Evolutionary conservation across 1,284 basidiomycete genomes (phyloP), one percentile per base, ranked within the genome.

Genomic region (Anthracocystis setariae): DNA sequence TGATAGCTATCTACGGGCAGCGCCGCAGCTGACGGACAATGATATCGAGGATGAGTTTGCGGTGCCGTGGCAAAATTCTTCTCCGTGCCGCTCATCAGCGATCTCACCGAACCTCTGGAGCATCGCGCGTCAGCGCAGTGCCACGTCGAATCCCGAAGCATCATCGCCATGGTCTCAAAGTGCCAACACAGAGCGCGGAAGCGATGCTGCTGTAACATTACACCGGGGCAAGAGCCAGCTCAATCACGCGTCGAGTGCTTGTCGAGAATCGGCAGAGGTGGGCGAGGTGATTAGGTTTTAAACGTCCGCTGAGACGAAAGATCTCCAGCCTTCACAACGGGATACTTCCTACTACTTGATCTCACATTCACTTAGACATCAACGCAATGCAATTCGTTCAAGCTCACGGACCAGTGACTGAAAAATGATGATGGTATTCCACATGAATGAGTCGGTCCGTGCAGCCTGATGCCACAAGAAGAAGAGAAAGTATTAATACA

Each of bases 261-360:
- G 21, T 3, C 42, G 49, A 4, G 45, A 53, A 20, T 65, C 55
- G 32, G 38, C 33, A 1, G 40, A 52, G 33, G 57, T 51, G 1
- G 58, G 47, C 38, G 64, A 67, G 29, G 53, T 61, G 45, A 67
- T 67, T 20, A 47, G 53, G 7, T 67, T 67, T 32, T 61, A 39
- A 17, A 18, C 25, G n/a, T 13, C 13, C 29, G 13, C 39, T 4
- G 4, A 20, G 3, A n/a, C n/a, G n/a, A n/a, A n/a, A n/a, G n/a
- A n/a, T n/a, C n/a, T 25, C 17, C 13, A 39, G 38, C 8, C 29
- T 29, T 29, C 29, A 12, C 29, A 29, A 29, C 29, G 29, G 29
- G 7, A 7, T 12, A 12, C 29, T n/a, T n/a, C n/a, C n/a, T n/a
- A n/a, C n/a, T n/a, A 12, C 29, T 29, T 29, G 5, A 29, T 29